Evolutionary conservation across 805 yeast species (phyloP).

Genomic region (Lipomyces oligophaga): DNA sequence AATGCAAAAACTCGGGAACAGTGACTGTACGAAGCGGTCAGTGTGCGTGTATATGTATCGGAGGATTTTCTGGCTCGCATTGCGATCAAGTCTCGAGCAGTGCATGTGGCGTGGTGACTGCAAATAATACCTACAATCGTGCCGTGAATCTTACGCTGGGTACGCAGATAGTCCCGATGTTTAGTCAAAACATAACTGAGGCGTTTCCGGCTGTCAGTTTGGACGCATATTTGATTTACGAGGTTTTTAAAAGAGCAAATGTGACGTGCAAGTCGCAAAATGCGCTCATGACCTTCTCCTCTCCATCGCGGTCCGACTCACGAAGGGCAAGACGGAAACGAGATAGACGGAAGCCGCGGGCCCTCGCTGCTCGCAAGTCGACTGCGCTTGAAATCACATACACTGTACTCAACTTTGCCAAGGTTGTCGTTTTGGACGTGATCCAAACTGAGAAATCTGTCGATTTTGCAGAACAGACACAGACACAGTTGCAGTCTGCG

Average conservation of each 20-base stretch:
- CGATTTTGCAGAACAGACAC: conserved; percentile 17
- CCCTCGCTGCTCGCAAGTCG: neutral
- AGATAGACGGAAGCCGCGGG: too few species aligned
- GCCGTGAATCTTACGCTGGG: conserved; percentile 16
- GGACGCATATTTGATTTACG: conserved; percentile 1
- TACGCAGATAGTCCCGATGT: conserved; percentile 4
- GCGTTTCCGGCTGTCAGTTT: conserved; percentile 3
- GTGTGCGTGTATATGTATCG: conserved; percentile 21
- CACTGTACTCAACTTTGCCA: conserved; percentile 11
- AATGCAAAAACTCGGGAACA: conserved; percentile 20
- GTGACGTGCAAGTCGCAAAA: conserved; percentile 19
- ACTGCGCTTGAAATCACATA: conserved; percentile 8
- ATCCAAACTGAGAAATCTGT: conserved; percentile 14
- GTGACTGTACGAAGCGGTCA: conserved; percentile 5
- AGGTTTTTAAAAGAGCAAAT: conserved; percentile 2
- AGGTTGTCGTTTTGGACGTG: conserved; percentile 15
- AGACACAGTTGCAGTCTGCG: conserved; percentile 10
- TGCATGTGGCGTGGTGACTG: conserved; percentile 6
- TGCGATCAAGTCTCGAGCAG: conserved; percentile 8
- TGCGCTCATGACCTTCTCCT: conserved; percentile 20
- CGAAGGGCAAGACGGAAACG: too few species aligned
- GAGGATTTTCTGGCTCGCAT: conserved; percentile 10
- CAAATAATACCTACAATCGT: neutral
- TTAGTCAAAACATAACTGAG: neutral
- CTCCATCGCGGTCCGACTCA: too few species aligned